phyloP scores from a whole-genome alignment of 169 alveolate genomes.

The Cryptosporidium bovis region DNA sequence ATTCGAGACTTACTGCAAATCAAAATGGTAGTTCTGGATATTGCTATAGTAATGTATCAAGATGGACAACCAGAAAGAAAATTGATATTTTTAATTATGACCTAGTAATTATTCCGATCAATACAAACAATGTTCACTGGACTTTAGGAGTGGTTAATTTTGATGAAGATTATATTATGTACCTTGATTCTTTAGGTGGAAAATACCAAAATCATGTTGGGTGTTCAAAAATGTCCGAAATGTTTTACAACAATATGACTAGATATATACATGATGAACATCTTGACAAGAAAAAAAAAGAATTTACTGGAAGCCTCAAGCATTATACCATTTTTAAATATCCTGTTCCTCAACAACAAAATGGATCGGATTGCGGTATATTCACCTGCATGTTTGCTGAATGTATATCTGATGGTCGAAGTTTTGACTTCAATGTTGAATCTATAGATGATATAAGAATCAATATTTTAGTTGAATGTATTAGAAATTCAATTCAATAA shows the following conservation, averaged over 20 bases:
- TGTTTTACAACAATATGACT: constrained; percentile 66
- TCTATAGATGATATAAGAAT: constrained; percentile 22
- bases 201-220: constrained; percentile 33
- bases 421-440: constrained; percentile 81
- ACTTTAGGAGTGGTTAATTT: constrained; percentile 87
- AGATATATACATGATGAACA: constrained; percentile 84
- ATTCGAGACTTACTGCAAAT: constrained; percentile 78
- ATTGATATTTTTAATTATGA: constrained; percentile 85
- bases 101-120: constrained; percentile 85
- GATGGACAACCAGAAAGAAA: constrained; percentile 88
- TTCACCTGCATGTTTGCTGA: constrained; percentile 89
- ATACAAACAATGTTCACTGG: constrained; percentile 87
- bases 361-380: constrained; percentile 90
- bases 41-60: constrained; percentile 83
- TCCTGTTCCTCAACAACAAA: constrained; percentile 85
- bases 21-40: constrained; percentile 62
- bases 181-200: constrained; percentile 85
- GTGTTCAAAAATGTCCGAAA: constrained; percentile 47
- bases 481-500: constrained; percentile 6
- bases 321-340: constrained; percentile 18
- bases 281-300: constrained; percentile 77
- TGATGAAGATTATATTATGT: constrained; percentile 78
- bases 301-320: not conserved
- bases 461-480: constrained; percentile 50
- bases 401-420: constrained; percentile 82